phyloP scores from a whole-genome alignment of 1,284 basidiomycete species.

The Cryptococcus floricola region DNA sequence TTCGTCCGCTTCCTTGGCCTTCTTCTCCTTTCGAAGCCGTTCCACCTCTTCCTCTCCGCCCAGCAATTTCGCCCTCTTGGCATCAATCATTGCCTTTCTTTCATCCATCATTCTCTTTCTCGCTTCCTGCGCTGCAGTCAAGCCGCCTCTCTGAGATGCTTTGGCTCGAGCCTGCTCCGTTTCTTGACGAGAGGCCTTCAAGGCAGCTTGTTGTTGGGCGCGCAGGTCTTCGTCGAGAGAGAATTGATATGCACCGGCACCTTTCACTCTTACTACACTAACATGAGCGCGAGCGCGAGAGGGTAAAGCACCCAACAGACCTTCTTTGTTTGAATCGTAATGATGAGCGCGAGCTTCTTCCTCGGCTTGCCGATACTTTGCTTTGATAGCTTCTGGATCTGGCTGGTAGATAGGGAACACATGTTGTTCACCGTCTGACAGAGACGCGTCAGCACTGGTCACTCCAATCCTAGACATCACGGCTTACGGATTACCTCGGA shows the following conservation, averaged over 20 bases:
- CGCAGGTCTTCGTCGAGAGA: slow-evolving; percentile 74
- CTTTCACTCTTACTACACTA: slow-evolving; percentile 62
- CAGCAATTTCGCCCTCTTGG: slow-evolving; percentile 66
- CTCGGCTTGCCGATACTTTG: slow-evolving; percentile 70
- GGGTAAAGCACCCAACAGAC: slow-evolving; percentile 35
- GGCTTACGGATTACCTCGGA: slow-evolving; percentile 55
- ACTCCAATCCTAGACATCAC: neutral
- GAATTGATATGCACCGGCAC: slow-evolving; percentile 86
- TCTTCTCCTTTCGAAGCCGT: slow-evolving; percentile 20
- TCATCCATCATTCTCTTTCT: slow-evolving; percentile 80
- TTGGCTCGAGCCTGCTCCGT: slow-evolving; percentile 63
- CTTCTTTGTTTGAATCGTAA: slow-evolving; percentile 77
- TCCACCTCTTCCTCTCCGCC: slow-evolving; percentile 40
- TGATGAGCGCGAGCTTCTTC: slow-evolving; percentile 69
- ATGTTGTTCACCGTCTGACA: slow-evolving; percentile 64
- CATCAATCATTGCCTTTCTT: slow-evolving; percentile 67
- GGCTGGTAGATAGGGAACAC: slow-evolving; percentile 80
- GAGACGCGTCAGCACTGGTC: neutral
- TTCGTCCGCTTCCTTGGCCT: slow-evolving; percentile 32
- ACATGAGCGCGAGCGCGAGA: neutral
- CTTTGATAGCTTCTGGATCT: slow-evolving; percentile 67
- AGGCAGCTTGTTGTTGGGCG: slow-evolving; percentile 69
- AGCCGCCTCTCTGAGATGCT: slow-evolving; percentile 28
- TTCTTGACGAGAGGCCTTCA: slow-evolving; percentile 63
- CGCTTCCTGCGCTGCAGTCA: slow-evolving; percentile 58